A percentile compares a stretch with the other conserved stretches of the same genome.
Conservation (phyloP, 1,284 basidiomycete genomes). For the Ganoderma resinaceum region DNA sequence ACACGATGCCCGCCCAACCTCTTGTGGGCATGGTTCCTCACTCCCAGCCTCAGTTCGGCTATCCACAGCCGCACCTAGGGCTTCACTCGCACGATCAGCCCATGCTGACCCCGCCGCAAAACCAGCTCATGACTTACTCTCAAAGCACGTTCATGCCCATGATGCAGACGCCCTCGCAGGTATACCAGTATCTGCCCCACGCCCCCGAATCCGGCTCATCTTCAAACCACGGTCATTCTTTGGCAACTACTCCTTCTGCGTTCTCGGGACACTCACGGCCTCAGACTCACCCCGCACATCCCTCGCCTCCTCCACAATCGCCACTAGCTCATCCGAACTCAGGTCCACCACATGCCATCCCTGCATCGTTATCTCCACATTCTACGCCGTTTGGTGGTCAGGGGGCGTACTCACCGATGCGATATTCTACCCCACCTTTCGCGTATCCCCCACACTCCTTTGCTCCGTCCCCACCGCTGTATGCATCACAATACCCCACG, state of each 20-base stretch:
- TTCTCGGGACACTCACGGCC: slow-evolving; percentile 37
- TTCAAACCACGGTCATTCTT: slow-evolving; percentile 36
- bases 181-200: slow-evolving; percentile 38
- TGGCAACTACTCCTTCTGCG: slow-evolving; percentile 33
- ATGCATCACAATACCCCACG: slow-evolving; percentile 46
- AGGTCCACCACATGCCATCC: slow-evolving; percentile 22
- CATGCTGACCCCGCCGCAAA: slow-evolving; percentile 38
- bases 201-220: slow-evolving; percentile 44
- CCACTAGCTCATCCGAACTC: slow-evolving; percentile 34
- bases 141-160: slow-evolving; percentile 39
- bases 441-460: slow-evolving; percentile 53
- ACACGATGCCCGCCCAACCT: slow-evolving; percentile 51
- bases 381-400: slow-evolving; percentile 43
- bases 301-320: slow-evolving; percentile 44
- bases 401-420: slow-evolving; percentile 48
- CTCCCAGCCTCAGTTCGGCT: slow-evolving; percentile 47
- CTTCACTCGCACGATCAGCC: slow-evolving; percentile 41
- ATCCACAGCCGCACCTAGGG: slow-evolving; percentile 42
- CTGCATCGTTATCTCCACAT: slow-evolving; percentile 28
- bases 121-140: slow-evolving; percentile 38
- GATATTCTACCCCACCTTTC: slow-evolving; percentile 49
- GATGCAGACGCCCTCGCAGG: slow-evolving; percentile 35
- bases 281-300: slow-evolving; percentile 36
- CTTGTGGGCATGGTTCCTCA: slow-evolving; percentile 46
- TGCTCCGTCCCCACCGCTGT: slow-evolving; percentile 45